phyloP scores from a whole-genome alignment of 352 stramenopile species.

The Phytopythium oedochilum region DNA sequence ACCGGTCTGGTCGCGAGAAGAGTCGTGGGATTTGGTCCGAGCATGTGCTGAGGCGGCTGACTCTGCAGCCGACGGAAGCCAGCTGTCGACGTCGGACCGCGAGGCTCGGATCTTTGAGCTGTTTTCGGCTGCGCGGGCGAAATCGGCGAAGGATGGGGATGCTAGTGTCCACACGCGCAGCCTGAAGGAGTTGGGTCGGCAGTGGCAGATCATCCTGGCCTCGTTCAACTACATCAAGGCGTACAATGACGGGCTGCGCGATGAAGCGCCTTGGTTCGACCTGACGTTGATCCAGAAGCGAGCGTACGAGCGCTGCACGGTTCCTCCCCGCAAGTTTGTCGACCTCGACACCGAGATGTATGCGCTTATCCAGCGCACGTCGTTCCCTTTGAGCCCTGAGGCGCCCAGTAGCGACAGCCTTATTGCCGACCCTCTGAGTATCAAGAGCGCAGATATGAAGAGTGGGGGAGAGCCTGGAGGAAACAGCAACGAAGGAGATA shows the following conservation, averaged over 20 bases:
- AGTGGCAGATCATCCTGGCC: slow-evolving; percentile 31
- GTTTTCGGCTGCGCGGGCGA: slow-evolving; percentile 24
- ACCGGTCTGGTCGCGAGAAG: slow-evolving; percentile 17
- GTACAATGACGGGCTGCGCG: slow-evolving; percentile 23
- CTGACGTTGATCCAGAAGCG: slow-evolving; percentile 26
- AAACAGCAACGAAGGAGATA: neutral
- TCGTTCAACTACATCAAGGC: slow-evolving; percentile 40
- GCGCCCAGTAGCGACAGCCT: neutral
- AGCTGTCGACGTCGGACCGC: slow-evolving; percentile 18
- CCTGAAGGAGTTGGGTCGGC: slow-evolving; percentile 25
- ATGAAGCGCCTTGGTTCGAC: slow-evolving; percentile 25
- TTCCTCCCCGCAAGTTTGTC: slow-evolving; percentile 33
- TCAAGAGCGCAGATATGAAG: neutral
- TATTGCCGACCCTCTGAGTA: neutral
- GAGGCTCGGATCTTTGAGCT: slow-evolving; percentile 29
- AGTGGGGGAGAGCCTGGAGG: no score
- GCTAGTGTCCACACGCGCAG: slow-evolving; percentile 12
- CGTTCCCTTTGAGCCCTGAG: slow-evolving; percentile 9
- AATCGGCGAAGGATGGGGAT: slow-evolving; percentile 15
- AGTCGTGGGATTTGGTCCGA: slow-evolving; percentile 31
- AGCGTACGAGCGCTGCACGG: slow-evolving; percentile 34
- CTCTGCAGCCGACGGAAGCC: slow-evolving; percentile 2
- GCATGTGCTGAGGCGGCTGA: slow-evolving; percentile 37
- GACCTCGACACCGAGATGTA: slow-evolving; percentile 34
- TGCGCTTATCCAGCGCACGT: slow-evolving; percentile 28